Evolutionary conservation across 768 basidiomycete genomes (phyloP), one percentile per base, ranked within the genome.

Genomic region (Heimioporus sp.): DNA sequence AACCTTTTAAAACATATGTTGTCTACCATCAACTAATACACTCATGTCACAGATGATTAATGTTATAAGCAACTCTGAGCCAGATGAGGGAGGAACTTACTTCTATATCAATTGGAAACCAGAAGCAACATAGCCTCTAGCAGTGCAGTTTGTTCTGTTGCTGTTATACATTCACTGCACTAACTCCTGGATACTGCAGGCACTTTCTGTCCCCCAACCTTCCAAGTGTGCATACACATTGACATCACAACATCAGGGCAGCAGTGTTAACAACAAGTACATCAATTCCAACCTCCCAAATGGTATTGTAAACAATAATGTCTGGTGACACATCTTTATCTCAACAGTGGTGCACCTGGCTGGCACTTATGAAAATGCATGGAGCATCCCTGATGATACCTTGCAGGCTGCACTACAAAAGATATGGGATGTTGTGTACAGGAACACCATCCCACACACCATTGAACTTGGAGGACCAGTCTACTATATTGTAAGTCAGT

Each of bases 211-310:
- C 10, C 43, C 43, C 10, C 43, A 31, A 20, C 44, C 44, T 45
- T 45, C 44, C 32, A 45, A 45, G 20, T 10, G 17, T 20, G 32
- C 15, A 12, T 32, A 21, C 35, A 45, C 34, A 21, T 44, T 17
- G 6, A 19, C 43, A 34, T 45, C 44, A 19, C 43, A 44, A 17
- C 43, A 15, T 34, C 31, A 17, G 31, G 43, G 48, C 20, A 54
- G 48, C 38, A 28, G 46, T 13, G 46, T 34, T 12, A n/a, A 53
- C 48, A 54, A 49, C 1, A 54, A 54, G 24, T 54, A 42, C 20
- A 46, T 54, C 38, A 54, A 54, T 9, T 10, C n/a, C 9, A 34
- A 54, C 43, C 53, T 54, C 24, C 53, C 44, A 11, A n/a, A 10
- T 35, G 48, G 53, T 40, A 40, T 13, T 5, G 46, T 40, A 5